These are phyloP conservation scores for Pseudocohnilembus persalinus DNA, from an alignment of 169 alveolate genomes.

Conservation along the genomic window DNA sequence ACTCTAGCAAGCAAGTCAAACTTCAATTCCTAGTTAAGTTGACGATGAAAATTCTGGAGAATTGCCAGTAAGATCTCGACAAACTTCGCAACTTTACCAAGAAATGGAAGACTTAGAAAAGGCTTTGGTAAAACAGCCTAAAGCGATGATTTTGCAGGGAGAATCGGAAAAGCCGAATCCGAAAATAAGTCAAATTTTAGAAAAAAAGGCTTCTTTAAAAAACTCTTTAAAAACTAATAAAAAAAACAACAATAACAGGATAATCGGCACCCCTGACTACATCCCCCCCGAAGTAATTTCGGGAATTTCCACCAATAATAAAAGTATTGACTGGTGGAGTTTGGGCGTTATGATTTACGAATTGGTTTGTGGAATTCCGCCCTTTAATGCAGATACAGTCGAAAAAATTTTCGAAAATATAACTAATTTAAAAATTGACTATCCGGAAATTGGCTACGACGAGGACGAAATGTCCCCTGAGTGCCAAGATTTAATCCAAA, in stretches of 20 bases:
- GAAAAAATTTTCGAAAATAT: constrained; percentile 62
- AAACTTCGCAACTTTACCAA: not conserved
- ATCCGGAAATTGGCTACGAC: constrained; percentile 43
- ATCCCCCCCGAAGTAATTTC: constrained; percentile 58
- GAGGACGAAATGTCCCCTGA: constrained; percentile 59
- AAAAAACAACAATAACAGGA: constrained; percentile 1
- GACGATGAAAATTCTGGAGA: not conserved
- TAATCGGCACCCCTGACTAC: constrained; percentile 60
- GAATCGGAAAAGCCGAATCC: not conserved
- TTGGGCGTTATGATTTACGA: constrained; percentile 54
- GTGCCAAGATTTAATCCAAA: constrained; percentile 65
- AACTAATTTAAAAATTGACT: constrained; percentile 16
- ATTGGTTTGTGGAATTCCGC: constrained; percentile 62
- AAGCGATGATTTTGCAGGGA: not conserved
- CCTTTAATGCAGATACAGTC: constrained; percentile 65
- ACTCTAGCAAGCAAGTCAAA: constrained; percentile 6
- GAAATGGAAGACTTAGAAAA: not conserved
- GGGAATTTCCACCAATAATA: constrained; percentile 33
- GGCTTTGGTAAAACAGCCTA: not conserved
- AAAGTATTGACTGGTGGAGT: constrained; percentile 74
- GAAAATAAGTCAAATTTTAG: not conserved
- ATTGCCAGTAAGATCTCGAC: no score
- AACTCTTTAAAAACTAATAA: not conserved
- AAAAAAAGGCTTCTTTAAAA: not conserved
- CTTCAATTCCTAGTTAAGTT: not conserved